Evolutionary conservation across 2,329 filamentous ascomycete genomes (phyloP).

Genomic region (Elsinoe ampelina): DNA sequence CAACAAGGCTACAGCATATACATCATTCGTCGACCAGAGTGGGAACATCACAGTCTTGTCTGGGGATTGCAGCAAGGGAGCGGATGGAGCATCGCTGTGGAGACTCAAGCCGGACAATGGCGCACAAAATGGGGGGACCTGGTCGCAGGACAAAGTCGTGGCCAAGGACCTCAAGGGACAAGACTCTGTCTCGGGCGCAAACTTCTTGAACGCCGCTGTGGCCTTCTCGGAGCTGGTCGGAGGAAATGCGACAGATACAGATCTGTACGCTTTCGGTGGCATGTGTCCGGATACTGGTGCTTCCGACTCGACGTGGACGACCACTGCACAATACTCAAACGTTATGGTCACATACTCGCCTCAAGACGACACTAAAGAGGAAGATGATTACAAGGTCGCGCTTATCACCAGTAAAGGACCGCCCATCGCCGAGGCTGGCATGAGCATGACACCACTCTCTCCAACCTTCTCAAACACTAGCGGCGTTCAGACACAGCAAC

Average conservation of each 20-base stretch:
- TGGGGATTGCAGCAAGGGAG: constrained; percentile 57
- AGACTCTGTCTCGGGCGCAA: constrained; percentile 36
- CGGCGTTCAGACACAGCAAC: constrained; percentile 57
- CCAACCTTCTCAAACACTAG: constrained; percentile 57
- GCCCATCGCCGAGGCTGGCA: constrained; percentile 76
- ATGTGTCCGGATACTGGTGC: constrained; percentile 60
- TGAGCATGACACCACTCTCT: constrained; percentile 65
- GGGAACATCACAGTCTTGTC: constrained; percentile 66
- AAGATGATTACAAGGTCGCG: constrained; percentile 37
- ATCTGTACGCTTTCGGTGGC: constrained; percentile 72
- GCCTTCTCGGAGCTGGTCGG: constrained; percentile 57
- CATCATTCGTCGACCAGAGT: constrained; percentile 55
- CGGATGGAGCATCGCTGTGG: constrained; percentile 54
- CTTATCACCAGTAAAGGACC: constrained; percentile 47
- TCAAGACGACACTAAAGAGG: constrained; percentile 27
- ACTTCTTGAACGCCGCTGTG: constrained; percentile 52
- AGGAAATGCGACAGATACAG: constrained; percentile 44
- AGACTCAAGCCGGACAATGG: constrained; percentile 46
- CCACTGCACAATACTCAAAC: constrained; percentile 67
- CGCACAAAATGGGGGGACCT: constrained; percentile 41
- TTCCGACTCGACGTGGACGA: constrained; percentile 52
- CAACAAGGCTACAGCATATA: constrained; percentile 49
- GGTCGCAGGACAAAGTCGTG: constrained; percentile 39
- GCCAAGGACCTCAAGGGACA: constrained; percentile 24
- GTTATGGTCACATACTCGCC: constrained; percentile 61